Evolutionary conservation across 441 rosid species (phyloP).

Genomic region (Kokia cookei): DNA sequence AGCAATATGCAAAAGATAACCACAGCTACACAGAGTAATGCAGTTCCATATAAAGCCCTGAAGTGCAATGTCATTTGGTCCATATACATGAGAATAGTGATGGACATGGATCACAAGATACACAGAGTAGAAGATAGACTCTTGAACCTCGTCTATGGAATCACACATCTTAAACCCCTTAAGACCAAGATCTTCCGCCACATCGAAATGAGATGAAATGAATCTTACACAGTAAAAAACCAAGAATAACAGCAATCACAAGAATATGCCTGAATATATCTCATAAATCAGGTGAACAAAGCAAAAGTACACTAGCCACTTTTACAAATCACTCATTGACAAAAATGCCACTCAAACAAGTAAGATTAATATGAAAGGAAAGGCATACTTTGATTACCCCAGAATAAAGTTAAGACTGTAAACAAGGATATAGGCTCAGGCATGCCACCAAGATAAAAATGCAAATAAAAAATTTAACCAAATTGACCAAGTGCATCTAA

Average conservation of each 20-base stretch:
- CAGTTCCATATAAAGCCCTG: not conserved
- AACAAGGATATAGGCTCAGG: not conserved
- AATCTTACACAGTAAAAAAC: not conserved
- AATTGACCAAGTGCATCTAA: not conserved
- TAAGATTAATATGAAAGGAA: not conserved
- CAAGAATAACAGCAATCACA: not conserved
- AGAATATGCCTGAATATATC: not conserved
- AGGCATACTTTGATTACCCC: not conserved
- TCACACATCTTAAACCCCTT: not conserved
- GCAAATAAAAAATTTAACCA: not conserved
- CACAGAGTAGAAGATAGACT: not conserved
- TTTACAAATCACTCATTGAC: not conserved
- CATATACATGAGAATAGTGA: not conserved
- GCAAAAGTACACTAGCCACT: not conserved
- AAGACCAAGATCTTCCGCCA: not conserved
- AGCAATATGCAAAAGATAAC: not conserved
- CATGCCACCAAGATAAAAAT: not conserved
- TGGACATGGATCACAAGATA: not conserved
- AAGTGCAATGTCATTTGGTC: not conserved
- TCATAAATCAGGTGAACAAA: not conserved
- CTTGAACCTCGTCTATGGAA: not conserved
- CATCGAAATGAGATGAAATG: not conserved
- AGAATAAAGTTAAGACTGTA: not conserved
- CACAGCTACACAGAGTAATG: not conserved
- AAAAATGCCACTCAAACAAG: not conserved